Evolutionary conservation across 331 rosid species (phyloP).

Genomic region (Stylosanthes scabra): DNA sequence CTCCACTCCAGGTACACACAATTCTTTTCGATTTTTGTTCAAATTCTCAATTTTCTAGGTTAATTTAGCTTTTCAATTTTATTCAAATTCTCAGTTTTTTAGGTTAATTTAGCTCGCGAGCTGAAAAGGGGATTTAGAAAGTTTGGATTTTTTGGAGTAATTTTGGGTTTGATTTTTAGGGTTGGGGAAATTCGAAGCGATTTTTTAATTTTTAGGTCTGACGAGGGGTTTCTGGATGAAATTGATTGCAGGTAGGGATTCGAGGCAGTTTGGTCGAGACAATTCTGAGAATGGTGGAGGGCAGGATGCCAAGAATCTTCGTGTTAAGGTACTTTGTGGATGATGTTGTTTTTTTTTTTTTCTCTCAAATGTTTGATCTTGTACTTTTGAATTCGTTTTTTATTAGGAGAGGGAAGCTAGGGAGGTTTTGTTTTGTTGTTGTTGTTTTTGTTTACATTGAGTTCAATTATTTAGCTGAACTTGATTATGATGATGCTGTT

Average conservation of each 20-base stretch:
- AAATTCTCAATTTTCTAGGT: neutral
- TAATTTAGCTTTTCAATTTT: no score
- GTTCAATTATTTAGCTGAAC: neutral
- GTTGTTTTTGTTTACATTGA: constrained; percentile 7
- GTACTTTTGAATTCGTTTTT: no score
- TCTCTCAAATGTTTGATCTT: constrained; percentile 13
- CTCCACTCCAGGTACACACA: constrained; percentile 71
- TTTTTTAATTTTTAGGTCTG: constrained; percentile 18
- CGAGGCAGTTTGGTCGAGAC: constrained; percentile 66
- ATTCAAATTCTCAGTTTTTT: no score
- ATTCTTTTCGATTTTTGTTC: neutral
- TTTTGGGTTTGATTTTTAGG: constrained; percentile 37
- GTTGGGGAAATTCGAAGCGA: constrained; percentile 19
- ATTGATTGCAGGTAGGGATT: constrained; percentile 67
- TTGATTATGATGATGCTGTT: constrained; percentile 1
- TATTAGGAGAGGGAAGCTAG: no score
- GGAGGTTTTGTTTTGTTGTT: no score
- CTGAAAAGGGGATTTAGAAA: constrained; percentile 31
- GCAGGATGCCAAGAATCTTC: constrained; percentile 84
- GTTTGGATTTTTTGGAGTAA: neutral
- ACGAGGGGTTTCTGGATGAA: constrained; percentile 31
- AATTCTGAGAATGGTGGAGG: constrained; percentile 69
- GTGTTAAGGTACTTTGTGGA: constrained; percentile 73
- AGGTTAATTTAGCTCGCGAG: constrained; percentile 25
- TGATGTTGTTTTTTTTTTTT: constrained; percentile 21